Conservation (phyloP, 352 stramenopile species). For the Porosira glacialis region DNA sequence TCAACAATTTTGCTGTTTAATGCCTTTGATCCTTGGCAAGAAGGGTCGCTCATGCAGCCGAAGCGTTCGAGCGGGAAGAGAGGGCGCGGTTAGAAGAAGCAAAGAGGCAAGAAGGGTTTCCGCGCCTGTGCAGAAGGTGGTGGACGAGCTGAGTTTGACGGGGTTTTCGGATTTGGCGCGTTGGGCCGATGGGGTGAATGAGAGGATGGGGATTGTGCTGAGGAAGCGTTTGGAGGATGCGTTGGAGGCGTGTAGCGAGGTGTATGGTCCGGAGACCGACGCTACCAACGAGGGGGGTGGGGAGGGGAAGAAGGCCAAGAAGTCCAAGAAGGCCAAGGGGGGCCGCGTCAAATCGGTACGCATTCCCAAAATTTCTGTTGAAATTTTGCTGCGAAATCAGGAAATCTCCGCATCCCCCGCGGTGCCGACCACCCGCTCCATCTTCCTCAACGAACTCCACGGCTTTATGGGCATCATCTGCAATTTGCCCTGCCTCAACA, state of each 20-base stretch:
- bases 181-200: constrained; percentile 89
- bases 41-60: no score
- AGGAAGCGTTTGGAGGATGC: constrained; percentile 78
- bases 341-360: no score
- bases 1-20: no score
- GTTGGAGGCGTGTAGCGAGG: constrained; percentile 62
- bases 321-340: constrained; percentile 16
- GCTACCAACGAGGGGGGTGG: constrained; percentile 14
- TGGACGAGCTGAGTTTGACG: constrained; percentile 92
- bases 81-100: no score
- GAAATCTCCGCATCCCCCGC: constrained; percentile 93
- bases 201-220: constrained; percentile 84
- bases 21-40: no score
- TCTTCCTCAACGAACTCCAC: constrained; percentile 89
- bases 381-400: constrained; percentile 95
- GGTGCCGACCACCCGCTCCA: constrained; percentile 86
- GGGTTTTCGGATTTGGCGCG: constrained; percentile 89
- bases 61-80: no score
- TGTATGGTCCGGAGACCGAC: constrained; percentile 27
- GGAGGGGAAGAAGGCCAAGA: no score
- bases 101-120: no score
- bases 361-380: constrained; percentile 66
- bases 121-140: constrained; percentile 87
- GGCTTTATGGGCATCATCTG: constrained; percentile 90
- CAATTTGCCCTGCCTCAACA: constrained; percentile 84